Percentiles rank a stretch among this genome's conserved stretches.
Conservation (phyloP, 2,329 filamentous ascomycete genomes). For the Clarireedia paspali region DNA sequence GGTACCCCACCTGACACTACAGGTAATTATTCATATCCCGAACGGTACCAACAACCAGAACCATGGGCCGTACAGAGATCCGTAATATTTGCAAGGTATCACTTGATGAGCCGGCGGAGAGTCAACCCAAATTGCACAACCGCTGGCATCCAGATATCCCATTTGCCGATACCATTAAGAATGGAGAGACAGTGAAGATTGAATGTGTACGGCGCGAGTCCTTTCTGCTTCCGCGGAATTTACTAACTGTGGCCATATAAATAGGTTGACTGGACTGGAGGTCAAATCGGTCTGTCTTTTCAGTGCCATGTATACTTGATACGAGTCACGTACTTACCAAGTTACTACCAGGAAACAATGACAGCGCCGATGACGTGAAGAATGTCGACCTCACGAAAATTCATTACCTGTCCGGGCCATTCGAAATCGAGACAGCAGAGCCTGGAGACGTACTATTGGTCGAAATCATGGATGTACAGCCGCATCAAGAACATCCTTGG, state of each 20-base stretch:
- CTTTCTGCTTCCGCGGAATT: neutral
- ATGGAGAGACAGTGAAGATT: conserved; percentile 85
- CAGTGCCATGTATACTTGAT: neutral
- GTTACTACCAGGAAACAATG: conserved; percentile 55
- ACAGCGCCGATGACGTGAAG: conserved; percentile 80
- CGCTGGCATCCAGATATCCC: conserved; percentile 92
- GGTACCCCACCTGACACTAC: neutral
- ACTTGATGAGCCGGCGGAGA: conserved; percentile 60
- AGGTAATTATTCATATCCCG: neutral
- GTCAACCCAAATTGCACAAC: conserved; percentile 70
- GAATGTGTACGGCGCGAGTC: conserved; percentile 50
- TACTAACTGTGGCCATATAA: neutral
- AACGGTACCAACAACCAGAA: neutral
- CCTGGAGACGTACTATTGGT: conserved; percentile 74
- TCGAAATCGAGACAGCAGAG: conserved; percentile 76
- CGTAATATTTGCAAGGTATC: conserved; percentile 68
- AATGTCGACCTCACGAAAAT: conserved; percentile 78
- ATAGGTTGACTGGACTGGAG: conserved; percentile 47
- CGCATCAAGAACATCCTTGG: conserved; percentile 78
- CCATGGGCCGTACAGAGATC: conserved; percentile 47
- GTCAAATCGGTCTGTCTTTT: conserved; percentile 65
- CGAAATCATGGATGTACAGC: conserved; percentile 90
- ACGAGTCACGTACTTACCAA: neutral
- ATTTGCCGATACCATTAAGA: conserved; percentile 61
- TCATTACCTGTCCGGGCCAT: conserved; percentile 85